Percentiles rank a stretch among this genome's conserved stretches.
phyloP scores from a whole-genome alignment of 805 yeast species.

The Saturnispora ahearnii region DNA sequence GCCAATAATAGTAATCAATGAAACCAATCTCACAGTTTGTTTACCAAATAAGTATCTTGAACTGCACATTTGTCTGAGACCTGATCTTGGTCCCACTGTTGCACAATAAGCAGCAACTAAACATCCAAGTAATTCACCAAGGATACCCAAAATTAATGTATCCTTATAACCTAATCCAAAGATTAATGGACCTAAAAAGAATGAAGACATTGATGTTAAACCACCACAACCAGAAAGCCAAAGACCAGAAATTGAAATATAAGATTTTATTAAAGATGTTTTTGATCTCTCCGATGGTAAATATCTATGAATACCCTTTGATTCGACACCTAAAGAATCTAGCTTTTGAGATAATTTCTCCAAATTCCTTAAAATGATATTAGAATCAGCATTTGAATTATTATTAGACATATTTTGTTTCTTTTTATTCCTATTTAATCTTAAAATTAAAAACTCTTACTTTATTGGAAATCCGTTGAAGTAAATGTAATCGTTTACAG shows the following conservation, averaged over 20 bases:
- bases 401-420: no score
- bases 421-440: no score
- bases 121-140: conserved; percentile 64
- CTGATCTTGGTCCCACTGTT: conserved; percentile 84
- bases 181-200: conserved; percentile 62
- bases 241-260: conserved; percentile 50
- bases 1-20: conserved; percentile 63
- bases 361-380: not conserved
- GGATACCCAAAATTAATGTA: conserved; percentile 50
- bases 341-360: conserved; percentile 26
- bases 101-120: conserved; percentile 74
- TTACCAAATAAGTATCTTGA: conserved; percentile 78
- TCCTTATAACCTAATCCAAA: conserved; percentile 63
- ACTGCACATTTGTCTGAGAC: conserved; percentile 81
- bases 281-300: conserved; percentile 44
- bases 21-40: conserved; percentile 72
- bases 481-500: no score
- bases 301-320: conserved; percentile 72
- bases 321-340: conserved; percentile 58
- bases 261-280: conserved; percentile 10
- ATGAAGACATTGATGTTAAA: conserved; percentile 82
- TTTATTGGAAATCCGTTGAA: no score
- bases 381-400: not conserved
- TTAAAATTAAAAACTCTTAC: no score
- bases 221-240: conserved; percentile 88